phyloP scores from a whole-genome alignment of 306 rosid genomes.

The Rubus parviflorus region DNA sequence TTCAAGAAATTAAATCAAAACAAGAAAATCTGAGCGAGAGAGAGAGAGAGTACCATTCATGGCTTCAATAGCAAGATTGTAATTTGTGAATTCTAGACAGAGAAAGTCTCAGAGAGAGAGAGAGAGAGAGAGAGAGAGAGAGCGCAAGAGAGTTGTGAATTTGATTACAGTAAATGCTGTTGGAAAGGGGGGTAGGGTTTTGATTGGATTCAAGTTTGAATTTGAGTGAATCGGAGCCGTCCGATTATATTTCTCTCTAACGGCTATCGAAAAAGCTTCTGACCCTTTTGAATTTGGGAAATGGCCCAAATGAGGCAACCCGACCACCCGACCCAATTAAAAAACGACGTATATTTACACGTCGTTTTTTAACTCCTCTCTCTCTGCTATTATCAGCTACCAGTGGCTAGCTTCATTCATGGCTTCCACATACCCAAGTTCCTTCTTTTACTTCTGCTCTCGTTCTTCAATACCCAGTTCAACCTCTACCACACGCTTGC shows the following conservation, averaged over 20 bases:
- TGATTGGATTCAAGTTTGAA: constrained; percentile 45
- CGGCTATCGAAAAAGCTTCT: constrained; percentile 45
- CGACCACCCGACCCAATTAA: not conserved
- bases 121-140: constrained; percentile 29
- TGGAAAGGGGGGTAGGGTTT: constrained; percentile 11
- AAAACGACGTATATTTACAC: not conserved
- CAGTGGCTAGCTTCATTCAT: constrained; percentile 27
- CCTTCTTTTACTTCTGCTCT: constrained; percentile 35
- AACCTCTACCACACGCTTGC: constrained; percentile 48
- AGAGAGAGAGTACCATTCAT: constrained; percentile 52
- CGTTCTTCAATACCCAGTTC: constrained; percentile 35
- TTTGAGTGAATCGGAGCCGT: constrained; percentile 31
- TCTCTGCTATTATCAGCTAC: not conserved
- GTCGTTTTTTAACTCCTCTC: not conserved
- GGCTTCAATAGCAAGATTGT: constrained; percentile 20
- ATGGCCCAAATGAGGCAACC: not conserved
- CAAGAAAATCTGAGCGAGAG: constrained; percentile 10
- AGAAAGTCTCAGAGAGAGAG: not conserved
- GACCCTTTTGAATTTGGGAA: not conserved
- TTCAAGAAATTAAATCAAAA: not conserved
- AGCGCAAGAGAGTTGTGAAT: constrained; percentile 10
- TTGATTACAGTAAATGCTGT: not conserved
- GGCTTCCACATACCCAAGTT: constrained; percentile 60
- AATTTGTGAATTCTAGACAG: constrained; percentile 4
- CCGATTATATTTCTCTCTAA: constrained; percentile 30